phyloP scores from a whole-genome alignment of 192 early-diverging fungal species.

The Gigaspora rosea region DNA sequence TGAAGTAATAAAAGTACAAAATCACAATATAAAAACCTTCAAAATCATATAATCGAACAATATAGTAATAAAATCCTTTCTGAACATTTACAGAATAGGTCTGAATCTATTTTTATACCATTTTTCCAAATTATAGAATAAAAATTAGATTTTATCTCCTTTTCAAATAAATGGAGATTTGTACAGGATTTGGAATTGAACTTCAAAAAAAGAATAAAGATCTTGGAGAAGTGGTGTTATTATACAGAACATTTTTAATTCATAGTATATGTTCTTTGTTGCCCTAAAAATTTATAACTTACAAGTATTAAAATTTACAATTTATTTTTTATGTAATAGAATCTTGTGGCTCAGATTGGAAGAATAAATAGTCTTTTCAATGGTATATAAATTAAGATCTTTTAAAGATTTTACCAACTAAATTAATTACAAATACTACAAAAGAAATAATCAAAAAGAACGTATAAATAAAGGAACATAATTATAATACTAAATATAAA shows the following conservation, averaged over 20 bases:
- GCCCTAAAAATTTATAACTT: no score
- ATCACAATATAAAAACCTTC: constrained; percentile 7
- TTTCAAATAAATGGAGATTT: constrained; percentile 28
- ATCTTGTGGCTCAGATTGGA: no score
- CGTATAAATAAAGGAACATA: no score
- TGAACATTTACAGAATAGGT: background rate
- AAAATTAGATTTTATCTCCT: constrained; percentile 30
- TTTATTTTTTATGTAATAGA: no score
- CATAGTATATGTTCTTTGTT: constrained; percentile 7
- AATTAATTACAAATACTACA: no score
- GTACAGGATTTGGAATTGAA: constrained; percentile 32
- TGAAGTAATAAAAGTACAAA: constrained; percentile 21
- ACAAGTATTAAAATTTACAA: no score
- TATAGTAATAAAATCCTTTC: constrained; percentile 20
- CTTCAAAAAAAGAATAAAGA: constrained; percentile 24
- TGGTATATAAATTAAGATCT: no score
- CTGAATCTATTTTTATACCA: constrained; percentile 23
- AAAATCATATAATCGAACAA: constrained; percentile 7
- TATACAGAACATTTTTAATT: constrained; percentile 26
- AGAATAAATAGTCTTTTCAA: no score
- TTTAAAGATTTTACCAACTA: no score
- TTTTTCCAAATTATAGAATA: constrained; percentile 32
- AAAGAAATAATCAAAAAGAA: no score
- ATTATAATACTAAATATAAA: no score
- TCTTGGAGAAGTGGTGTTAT: constrained; percentile 3